A percentile compares a stretch with the other conserved stretches of the same genome.
Conservation (phyloP, 2,329 filamentous ascomycete species). For the Plectosphaerella cucumerina region DNA sequence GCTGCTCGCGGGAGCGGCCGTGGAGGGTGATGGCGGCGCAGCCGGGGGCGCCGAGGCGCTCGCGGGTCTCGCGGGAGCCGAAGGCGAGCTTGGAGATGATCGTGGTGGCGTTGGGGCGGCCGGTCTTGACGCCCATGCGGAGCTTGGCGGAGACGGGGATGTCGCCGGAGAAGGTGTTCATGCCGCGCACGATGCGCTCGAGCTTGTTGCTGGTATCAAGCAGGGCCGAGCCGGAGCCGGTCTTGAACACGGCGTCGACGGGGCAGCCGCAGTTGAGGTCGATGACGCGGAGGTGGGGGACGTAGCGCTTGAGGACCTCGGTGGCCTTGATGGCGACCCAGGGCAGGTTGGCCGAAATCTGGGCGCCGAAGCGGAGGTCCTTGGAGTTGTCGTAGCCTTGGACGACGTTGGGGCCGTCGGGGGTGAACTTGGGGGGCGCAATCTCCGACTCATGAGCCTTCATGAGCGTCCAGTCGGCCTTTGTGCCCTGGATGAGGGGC, state of each 20-base stretch:
- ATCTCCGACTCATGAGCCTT: slow-evolving; percentile 86
- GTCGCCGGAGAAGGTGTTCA: slow-evolving; percentile 89
- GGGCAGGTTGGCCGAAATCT: slow-evolving; percentile 89
- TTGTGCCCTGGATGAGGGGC: slow-evolving; percentile 83
- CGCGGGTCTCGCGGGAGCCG: slow-evolving; percentile 68
- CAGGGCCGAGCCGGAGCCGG: slow-evolving; percentile 84
- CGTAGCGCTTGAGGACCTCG: slow-evolving; percentile 70
- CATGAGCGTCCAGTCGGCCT: slow-evolving; percentile 91
- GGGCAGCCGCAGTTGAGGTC: slow-evolving; percentile 97
- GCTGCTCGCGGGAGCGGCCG: slow-evolving; percentile 87
- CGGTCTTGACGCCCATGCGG: slow-evolving; percentile 81
- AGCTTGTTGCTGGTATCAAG: slow-evolving; percentile 86
- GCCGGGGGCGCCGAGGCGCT: slow-evolving; percentile 70
- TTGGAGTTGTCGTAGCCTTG: slow-evolving; percentile 75
- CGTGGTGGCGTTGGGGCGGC: slow-evolving; percentile 73
- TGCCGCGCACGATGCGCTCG: slow-evolving; percentile 91
- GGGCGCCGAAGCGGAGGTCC: slow-evolving; percentile 85
- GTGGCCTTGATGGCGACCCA: slow-evolving; percentile 88
- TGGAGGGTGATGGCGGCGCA: slow-evolving; percentile 95
- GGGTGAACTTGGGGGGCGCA: slow-evolving; percentile 62
- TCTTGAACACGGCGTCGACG: slow-evolving; percentile 87
- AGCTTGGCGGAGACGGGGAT: slow-evolving; percentile 95
- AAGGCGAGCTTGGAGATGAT: slow-evolving; percentile 80
- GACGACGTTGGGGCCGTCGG: slow-evolving; percentile 51
- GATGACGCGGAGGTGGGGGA: slow-evolving; percentile 82